Conservation (phyloP, 2,329 filamentous ascomycete genomes). For the Penicillium capsulatum region DNA sequence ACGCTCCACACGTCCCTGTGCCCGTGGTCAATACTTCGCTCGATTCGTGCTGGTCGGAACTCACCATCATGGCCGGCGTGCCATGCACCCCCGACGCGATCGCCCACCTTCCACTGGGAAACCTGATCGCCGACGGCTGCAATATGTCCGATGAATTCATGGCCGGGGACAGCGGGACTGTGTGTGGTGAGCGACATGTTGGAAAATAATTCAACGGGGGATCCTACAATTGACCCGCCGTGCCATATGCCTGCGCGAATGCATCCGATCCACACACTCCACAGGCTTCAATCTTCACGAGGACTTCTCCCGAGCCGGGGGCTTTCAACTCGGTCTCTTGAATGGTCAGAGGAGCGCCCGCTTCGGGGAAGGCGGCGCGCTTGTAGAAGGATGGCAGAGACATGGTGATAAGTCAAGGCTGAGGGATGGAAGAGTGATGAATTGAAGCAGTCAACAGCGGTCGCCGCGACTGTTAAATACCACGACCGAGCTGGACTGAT, state of each 20-base stretch:
- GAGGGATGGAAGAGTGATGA: no score
- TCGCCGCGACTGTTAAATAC: no score
- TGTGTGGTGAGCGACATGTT: not conserved
- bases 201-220: not conserved
- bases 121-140: constrained; percentile 54
- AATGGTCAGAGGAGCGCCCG: constrained; percentile 52
- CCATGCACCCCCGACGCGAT: constrained; percentile 65
- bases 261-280: constrained; percentile 67
- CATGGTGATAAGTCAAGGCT: no score
- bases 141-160: constrained; percentile 67
- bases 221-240: constrained; percentile 52
- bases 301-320: constrained; percentile 56
- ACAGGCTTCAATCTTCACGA: constrained; percentile 68
- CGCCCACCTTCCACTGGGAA: constrained; percentile 58
- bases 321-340: constrained; percentile 56
- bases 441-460: no score
- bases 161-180: constrained; percentile 61
- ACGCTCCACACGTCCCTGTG: constrained; percentile 59
- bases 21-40: no score
- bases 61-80: constrained; percentile 54
- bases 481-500: no score
- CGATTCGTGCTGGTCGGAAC: no score
- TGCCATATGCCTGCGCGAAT: constrained; percentile 45
- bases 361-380: constrained; percentile 57
- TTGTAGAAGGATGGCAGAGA: constrained; percentile 62